These are phyloP conservation scores for Shiraia sp. DNA, from an alignment of 2,329 filamentous ascomycete species.

Conservation along the genomic window DNA sequence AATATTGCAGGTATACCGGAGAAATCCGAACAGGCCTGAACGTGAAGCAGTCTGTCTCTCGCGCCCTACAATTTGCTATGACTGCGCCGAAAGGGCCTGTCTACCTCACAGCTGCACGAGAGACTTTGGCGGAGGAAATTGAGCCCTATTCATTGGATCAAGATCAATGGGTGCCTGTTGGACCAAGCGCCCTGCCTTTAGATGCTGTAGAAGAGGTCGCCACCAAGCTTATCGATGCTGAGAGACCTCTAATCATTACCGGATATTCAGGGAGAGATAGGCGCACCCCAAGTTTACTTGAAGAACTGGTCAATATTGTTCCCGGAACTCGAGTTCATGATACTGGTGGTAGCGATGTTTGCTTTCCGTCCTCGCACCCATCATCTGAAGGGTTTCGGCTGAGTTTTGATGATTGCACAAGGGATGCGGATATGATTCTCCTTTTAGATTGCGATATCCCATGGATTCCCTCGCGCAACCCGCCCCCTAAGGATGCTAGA, in stretches of 20 bases:
- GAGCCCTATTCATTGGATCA: conserved; percentile 18
- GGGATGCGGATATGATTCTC: conserved; percentile 19
- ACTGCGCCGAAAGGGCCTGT: conserved; percentile 27
- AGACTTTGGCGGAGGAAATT: conserved; percentile 19
- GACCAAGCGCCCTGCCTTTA: conserved; percentile 15
- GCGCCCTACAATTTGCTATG: conserved; percentile 33
- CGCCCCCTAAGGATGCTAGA: conserved; percentile 57
- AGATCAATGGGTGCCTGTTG: conserved; percentile 17
- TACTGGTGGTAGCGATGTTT: conserved; percentile 20
- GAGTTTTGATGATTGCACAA: conserved; percentile 14
- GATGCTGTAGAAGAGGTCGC: conserved; percentile 14
- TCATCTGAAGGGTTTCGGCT: conserved; percentile 16
- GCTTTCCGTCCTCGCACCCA: conserved; percentile 25
- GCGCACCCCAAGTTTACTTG: conserved; percentile 10
- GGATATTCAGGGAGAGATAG: conserved; percentile 22
- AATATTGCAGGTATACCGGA: conserved; percentile 36
- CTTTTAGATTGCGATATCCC: conserved; percentile 27
- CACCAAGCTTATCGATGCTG: conserved; percentile 11
- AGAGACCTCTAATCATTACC: conserved; percentile 22
- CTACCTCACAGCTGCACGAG: conserved; percentile 20
- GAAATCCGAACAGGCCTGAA: conserved; percentile 35
- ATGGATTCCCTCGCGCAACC: conserved; percentile 46
- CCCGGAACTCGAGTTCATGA: conserved; percentile 19
- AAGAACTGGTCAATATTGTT: conserved; percentile 13
- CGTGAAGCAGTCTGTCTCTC: conserved; percentile 24